Percentiles rank a stretch among this genome's conserved stretches.
These are phyloP conservation scores for Pythium phragmitis DNA, from an alignment of 352 stramenopile genomes.

Conservation along the genomic window DNA sequence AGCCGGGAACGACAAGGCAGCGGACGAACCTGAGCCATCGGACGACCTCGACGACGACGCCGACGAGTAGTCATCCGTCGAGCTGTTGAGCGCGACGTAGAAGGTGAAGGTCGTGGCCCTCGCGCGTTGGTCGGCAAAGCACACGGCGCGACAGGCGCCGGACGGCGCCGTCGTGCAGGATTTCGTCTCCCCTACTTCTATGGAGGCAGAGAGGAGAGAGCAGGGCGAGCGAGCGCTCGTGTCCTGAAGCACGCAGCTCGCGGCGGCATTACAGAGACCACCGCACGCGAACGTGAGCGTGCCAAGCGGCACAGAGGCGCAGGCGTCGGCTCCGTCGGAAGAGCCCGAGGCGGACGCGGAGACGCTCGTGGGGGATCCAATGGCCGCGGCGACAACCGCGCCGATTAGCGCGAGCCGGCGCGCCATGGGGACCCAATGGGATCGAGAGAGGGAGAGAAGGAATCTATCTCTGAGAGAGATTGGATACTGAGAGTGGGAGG, in stretches of 20 bases:
- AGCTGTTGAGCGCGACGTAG: conserved; percentile 16
- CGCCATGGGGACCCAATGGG: not conserved
- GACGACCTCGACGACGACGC: not conserved
- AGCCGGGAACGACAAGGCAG: not conserved
- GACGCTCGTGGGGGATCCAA: not conserved
- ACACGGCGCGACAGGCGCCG: conserved; percentile 8
- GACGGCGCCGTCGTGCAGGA: not conserved
- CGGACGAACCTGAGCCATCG: not conserved
- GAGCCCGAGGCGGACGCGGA: not conserved
- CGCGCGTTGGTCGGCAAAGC: conserved; percentile 1
- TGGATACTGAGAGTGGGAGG: no score
- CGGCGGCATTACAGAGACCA: conserved; percentile 1
- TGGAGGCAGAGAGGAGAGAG: not conserved
- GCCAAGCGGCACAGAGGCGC: not conserved
- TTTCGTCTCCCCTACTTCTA: not conserved
- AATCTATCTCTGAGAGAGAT: no score
- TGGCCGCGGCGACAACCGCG: not conserved
- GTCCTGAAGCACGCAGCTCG: conserved; percentile 9
- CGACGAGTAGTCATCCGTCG: no score
- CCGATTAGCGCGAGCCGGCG: not conserved
- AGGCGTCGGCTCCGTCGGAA: not conserved
- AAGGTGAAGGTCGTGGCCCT: conserved; percentile 9
- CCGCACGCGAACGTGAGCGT: conserved; percentile 17
- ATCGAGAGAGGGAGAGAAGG: not conserved
- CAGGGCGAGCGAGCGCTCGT: not conserved